Percentiles rank a stretch among this genome's conserved stretches.
Conservation (phyloP, 495 filamentous ascomycete genomes). For the Penicillium argentinense region DNA sequence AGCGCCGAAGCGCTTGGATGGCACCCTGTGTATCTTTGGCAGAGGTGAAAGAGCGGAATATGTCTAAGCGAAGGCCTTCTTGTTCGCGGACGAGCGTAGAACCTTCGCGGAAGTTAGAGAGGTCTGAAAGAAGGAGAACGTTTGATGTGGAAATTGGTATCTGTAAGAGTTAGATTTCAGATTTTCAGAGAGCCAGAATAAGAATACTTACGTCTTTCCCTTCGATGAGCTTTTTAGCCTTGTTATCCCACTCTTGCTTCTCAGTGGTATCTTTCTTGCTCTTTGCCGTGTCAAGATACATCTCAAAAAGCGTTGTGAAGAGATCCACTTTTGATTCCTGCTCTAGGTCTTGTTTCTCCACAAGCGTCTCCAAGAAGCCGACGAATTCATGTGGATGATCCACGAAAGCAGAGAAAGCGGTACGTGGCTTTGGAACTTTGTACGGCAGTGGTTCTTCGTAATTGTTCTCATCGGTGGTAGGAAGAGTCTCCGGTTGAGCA, state of each 20-base stretch:
- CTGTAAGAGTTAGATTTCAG: slow-evolving; percentile 32
- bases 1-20: slow-evolving; percentile 83
- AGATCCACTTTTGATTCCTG: slow-evolving; percentile 78
- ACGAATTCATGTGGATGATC: slow-evolving; percentile 91
- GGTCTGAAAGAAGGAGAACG: slow-evolving; percentile 85
- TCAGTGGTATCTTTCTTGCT: slow-evolving; percentile 64
- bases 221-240: slow-evolving; percentile 81
- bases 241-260: slow-evolving; percentile 80
- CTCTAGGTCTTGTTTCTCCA: slow-evolving; percentile 63
- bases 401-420: slow-evolving; percentile 94
- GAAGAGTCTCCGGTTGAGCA: slow-evolving; percentile 41
- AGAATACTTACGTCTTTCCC: slow-evolving; percentile 59
- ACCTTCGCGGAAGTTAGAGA: slow-evolving; percentile 86
- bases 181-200: neutral
- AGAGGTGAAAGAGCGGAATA: slow-evolving; percentile 94
- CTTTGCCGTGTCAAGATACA: slow-evolving; percentile 88
- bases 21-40: slow-evolving; percentile 90
- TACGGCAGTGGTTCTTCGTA: slow-evolving; percentile 37
- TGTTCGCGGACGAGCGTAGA: slow-evolving; percentile 92
- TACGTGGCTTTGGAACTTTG: slow-evolving; percentile 71
- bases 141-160: slow-evolving; percentile 92
- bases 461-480: slow-evolving; percentile 23
- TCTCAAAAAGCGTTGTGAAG: slow-evolving; percentile 94
- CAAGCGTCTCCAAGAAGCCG: slow-evolving; percentile 82
- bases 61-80: slow-evolving; percentile 88